These are phyloP conservation scores for Ogataea pignaliae DNA, from an alignment of 805 yeast species.

Conservation along the genomic window DNA sequence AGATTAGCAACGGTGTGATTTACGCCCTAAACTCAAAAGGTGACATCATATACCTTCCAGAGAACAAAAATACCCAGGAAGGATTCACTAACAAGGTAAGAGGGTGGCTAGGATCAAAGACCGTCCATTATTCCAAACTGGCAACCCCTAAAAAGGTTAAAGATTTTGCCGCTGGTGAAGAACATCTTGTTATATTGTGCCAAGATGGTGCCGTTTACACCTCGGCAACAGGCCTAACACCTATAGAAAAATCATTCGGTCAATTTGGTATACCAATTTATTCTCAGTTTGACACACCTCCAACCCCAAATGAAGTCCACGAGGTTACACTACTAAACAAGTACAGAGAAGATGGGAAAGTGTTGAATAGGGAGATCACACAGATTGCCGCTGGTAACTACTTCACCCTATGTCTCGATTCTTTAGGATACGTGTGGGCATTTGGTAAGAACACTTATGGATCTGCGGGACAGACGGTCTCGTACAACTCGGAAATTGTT, in stretches of 20 bases:
- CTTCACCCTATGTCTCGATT: conserved; percentile 70
- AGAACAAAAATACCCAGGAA: conserved; percentile 19
- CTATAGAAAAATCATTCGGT: conserved; percentile 52
- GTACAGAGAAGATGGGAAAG: conserved; percentile 24
- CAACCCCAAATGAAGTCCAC: conserved; percentile 42
- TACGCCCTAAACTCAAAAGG: conserved; percentile 45
- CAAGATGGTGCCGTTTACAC: conserved; percentile 58
- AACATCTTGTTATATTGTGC: conserved; percentile 65
- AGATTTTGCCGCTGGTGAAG: conserved; percentile 52
- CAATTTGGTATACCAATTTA: conserved; percentile 79
- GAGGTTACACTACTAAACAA: conserved; percentile 59
- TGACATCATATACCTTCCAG: conserved; percentile 41
- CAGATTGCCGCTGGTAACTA: conserved; percentile 68
- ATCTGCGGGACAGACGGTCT: conserved; percentile 72
- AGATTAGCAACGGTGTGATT: conserved; percentile 49
- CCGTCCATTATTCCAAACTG: conserved; percentile 14
- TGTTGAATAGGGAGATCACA: conserved; percentile 41
- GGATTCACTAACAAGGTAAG: conserved; percentile 5
- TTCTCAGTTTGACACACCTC: conserved; percentile 60
- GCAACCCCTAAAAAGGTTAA: conserved; percentile 24
- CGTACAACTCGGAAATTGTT: conserved; percentile 59
- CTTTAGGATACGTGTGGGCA: conserved; percentile 65
- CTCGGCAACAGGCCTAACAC: conserved; percentile 50
- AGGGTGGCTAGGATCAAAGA: conserved; percentile 15
- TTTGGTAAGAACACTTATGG: conserved; percentile 87